Conservation (phyloP, 352 stramenopile species). For the Phytophthora idaei region DNA sequence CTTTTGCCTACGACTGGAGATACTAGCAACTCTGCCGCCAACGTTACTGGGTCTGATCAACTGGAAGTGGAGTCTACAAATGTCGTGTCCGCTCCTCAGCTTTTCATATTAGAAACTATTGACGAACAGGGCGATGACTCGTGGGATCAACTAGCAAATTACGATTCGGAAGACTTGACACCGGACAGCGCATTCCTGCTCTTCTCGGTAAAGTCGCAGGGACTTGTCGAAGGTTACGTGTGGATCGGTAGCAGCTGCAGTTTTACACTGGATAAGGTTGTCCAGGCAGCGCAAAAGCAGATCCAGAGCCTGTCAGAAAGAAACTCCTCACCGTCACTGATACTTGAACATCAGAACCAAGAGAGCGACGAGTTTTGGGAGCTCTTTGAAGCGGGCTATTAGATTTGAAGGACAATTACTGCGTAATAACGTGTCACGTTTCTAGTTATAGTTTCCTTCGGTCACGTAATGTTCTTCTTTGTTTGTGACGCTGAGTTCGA, state of each 20-base stretch:
- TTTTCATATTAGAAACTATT: conserved; percentile 50
- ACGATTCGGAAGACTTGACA: conserved; percentile 65
- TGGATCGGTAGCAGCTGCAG: conserved; percentile 45
- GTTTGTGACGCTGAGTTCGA: conserved; percentile 20
- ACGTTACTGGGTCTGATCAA: neutral
- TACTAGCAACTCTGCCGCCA: neutral
- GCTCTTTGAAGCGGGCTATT: conserved; percentile 67
- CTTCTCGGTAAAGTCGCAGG: conserved; percentile 7
- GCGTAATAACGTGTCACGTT: conserved; percentile 9
- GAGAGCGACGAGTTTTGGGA: conserved; percentile 71
- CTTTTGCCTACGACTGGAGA: conserved; percentile 6
- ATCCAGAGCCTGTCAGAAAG: conserved; percentile 8
- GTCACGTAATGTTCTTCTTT: conserved; percentile 22
- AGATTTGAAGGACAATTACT: conserved; percentile 7
- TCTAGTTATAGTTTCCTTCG: neutral
- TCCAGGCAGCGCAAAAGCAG: conserved; percentile 25
- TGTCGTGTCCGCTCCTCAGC: conserved; percentile 13
- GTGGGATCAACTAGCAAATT: conserved; percentile 68
- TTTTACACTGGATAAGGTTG: conserved; percentile 13
- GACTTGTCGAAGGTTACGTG: conserved; percentile 26
- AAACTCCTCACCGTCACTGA: conserved; percentile 3
- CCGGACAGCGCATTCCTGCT: conserved; percentile 45
- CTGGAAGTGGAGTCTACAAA: neutral
- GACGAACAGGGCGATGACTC: conserved; percentile 3
- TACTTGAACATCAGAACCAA: conserved; percentile 33